A percentile compares a stretch with the other conserved stretches of the same genome.
These are phyloP conservation scores for Plectosphaerella sp. DNA, from an alignment of 2,329 filamentous ascomycete genomes.

Conservation along the genomic window DNA sequence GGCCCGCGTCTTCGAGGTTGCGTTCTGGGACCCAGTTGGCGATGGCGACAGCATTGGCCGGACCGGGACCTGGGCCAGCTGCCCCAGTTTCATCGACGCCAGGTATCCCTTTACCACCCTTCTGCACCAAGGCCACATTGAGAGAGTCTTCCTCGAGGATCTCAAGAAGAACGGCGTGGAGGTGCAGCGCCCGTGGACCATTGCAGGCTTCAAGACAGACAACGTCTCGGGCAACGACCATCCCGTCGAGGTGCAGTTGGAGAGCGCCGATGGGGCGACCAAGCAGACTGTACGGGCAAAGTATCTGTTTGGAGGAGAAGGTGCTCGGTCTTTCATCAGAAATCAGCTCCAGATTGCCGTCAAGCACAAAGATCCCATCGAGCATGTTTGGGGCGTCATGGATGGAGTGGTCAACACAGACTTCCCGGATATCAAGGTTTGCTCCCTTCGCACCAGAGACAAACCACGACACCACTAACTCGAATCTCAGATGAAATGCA, in stretches of 20 bases:
- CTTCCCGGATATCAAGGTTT: conserved; percentile 71
- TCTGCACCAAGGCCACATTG: conserved; percentile 67
- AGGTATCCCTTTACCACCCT: conserved; percentile 68
- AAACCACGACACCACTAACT: not conserved
- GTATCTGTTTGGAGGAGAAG: conserved; percentile 69
- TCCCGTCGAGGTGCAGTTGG: conserved; percentile 74
- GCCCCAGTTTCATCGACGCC: conserved; percentile 75
- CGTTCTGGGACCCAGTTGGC: conserved; percentile 64
- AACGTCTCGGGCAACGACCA: conserved; percentile 57
- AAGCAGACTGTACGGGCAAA: conserved; percentile 65
- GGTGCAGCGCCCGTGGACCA: conserved; percentile 62
- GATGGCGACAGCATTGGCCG: conserved; percentile 55
- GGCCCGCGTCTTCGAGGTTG: conserved; percentile 76
- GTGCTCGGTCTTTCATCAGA: conserved; percentile 62
- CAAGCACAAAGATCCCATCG: conserved; percentile 64
- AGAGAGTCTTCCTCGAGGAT: conserved; percentile 65
- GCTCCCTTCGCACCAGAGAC: conserved; percentile 8
- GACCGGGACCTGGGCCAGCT: conserved; percentile 78
- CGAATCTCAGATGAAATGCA: conserved; percentile 59
- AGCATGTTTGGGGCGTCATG: conserved; percentile 73
- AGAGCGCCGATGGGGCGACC: conserved; percentile 68
- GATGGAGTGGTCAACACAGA: conserved; percentile 68
- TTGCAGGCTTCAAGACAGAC: conserved; percentile 57
- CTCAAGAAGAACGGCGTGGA: conserved; percentile 55
- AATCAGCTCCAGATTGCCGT: conserved; percentile 66